Evolutionary conservation across 2,329 filamentous ascomycete species (phyloP), one percentile per base, ranked within the genome.

Genomic region (Cytospora piceicola): DNA sequence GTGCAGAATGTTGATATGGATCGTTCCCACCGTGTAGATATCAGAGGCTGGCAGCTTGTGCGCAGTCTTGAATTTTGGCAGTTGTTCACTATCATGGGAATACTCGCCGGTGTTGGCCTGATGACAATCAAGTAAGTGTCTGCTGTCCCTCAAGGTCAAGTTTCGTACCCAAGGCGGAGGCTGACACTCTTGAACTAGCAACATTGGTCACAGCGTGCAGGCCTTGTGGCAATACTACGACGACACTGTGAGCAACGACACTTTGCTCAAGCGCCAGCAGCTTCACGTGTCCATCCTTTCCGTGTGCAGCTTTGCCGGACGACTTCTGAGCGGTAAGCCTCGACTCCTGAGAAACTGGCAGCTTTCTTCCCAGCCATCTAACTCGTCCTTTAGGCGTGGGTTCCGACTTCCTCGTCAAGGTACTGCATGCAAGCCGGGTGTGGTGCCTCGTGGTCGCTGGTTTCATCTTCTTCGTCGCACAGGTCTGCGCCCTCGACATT

Each of bases 271-370:
- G 65, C 88, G 87, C 58, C 95, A 98, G 77, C 89, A 96, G 68
- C 87, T 96, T 81, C 94, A 99, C 73, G 95, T 99, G 12, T 96
- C 93, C 2, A 92, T 96, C 61, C 82, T 99, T n/a, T 98, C 94
- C 0, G 79, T 97, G 57, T 90, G 90, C 73, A 96, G 92, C 71
- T 98, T 97, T 75, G 72, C 87, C 2, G 95, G 95, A 2, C 89
- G 95, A 64, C 83, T 99, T 0, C 80, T 87, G 9, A 93, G 90
- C 71, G 91, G 89, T 91, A 78, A 72, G 84, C 76, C 27, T n/a
- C 36, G n/a, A 39, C 17, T 27, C 22, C 24, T 2, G 55, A 6
- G 3, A 11, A 7, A 30, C 36, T 66, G 3, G 4, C 9, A 52
- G 7, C 56, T 49, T n/a, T 63, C 46, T 24, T 14, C 36, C 49